Conservation (phyloP, 345 rosid genomes). For the Diplotaxis tenuifolia region DNA sequence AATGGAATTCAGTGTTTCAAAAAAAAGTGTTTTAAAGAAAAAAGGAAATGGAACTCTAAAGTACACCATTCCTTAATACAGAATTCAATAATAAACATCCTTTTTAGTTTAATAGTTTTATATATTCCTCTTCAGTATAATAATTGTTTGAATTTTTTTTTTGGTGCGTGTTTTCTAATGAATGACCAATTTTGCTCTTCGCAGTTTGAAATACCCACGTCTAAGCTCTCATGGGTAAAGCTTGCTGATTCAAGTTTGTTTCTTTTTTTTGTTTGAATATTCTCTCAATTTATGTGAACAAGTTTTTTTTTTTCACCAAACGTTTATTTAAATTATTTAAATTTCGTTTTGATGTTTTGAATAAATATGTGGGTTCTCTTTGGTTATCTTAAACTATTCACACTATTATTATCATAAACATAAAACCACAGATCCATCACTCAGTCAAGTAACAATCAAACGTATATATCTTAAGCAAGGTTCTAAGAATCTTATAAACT, state of each 20-base stretch:
- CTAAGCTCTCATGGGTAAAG: neutral
- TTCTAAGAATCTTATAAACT: no score
- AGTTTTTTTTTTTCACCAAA: neutral
- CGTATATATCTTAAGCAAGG: no score
- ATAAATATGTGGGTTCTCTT: neutral
- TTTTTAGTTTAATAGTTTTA: no score
- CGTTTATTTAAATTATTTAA: neutral
- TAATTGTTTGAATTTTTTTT: no score
- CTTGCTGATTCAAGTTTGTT: neutral
- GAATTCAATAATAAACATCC: no score
- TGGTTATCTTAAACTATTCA: neutral
- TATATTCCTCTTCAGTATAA: no score
- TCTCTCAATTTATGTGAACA: neutral
- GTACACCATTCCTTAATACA: no score
- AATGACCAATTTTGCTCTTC: neutral
- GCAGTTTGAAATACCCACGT: neutral
- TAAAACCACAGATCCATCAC: neutral
- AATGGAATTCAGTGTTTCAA: no score
- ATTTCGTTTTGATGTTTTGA: neutral
- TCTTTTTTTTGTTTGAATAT: no score
- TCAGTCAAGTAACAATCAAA: neutral
- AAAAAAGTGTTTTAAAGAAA: no score
- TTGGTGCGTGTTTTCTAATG: neutral
- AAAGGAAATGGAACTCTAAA: no score
- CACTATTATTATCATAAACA: neutral